Conservation (phyloP, 495 filamentous ascomycete genomes). For the Xylaria sp. region DNA sequence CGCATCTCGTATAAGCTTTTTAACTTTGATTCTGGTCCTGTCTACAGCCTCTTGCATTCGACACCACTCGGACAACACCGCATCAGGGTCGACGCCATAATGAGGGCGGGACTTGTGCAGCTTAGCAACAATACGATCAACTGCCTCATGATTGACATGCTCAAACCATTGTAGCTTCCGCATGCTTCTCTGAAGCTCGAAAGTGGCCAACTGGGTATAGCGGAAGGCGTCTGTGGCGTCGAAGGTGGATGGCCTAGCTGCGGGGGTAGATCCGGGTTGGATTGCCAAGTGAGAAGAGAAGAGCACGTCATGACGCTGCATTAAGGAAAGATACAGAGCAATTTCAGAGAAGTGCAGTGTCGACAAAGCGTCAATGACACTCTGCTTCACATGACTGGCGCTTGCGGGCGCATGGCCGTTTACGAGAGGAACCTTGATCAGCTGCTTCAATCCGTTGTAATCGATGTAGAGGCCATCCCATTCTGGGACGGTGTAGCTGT, state of each 20-base stretch:
- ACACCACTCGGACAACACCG: not conserved
- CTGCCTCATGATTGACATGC: conserved; percentile 15
- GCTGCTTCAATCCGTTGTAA: conserved; percentile 34
- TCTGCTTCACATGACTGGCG: not conserved
- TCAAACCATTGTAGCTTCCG: conserved; percentile 15
- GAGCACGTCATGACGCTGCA: conserved; percentile 1
- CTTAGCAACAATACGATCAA: conserved; percentile 1
- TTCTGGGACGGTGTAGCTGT: conserved; percentile 34
- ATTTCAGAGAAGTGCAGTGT: not conserved
- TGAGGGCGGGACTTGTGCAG: not conserved
- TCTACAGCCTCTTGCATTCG: conserved; percentile 9
- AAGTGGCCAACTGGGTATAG: not conserved
- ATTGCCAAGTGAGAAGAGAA: not conserved
- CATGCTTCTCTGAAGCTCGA: conserved; percentile 6
- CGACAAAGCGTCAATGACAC: not conserved
- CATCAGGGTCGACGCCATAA: conserved; percentile 2
- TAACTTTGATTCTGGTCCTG: not conserved
- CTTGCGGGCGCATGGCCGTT: not conserved
- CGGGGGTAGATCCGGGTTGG: not conserved
- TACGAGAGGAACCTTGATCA: conserved; percentile 16
- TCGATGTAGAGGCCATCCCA: conserved; percentile 38
- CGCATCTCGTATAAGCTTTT: not conserved
- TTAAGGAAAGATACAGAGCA: conserved; percentile 11
- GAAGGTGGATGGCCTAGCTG: not conserved
- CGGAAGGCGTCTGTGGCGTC: not conserved